phyloP scores from a whole-genome alignment of 768 basidiomycete species.

The Postia placenta region DNA sequence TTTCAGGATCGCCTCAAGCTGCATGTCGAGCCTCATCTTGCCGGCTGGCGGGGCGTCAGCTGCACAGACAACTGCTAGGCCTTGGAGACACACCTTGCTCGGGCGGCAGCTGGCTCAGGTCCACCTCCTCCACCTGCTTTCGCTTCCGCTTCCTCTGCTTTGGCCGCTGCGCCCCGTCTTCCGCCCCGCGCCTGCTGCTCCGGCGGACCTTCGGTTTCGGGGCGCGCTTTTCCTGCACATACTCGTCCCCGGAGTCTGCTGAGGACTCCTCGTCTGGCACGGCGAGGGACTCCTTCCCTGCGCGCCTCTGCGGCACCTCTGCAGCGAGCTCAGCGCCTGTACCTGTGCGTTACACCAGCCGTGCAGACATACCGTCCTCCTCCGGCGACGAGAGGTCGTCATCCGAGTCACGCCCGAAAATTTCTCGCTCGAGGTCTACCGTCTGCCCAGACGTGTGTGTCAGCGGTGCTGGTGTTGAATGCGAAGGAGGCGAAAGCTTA shows the following conservation, averaged over 20 bases:
- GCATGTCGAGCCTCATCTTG: slow-evolving; percentile 73
- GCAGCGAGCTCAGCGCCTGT: neutral
- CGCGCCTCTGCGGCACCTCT: slow-evolving; percentile 41
- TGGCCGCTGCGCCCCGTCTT: slow-evolving; percentile 23
- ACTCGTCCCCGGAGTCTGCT: slow-evolving; percentile 47
- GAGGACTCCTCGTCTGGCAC: slow-evolving; percentile 31
- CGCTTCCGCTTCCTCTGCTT: slow-evolving; percentile 49
- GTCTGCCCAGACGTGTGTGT: too few species aligned
- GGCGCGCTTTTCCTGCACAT: slow-evolving; percentile 28
- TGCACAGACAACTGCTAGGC: neutral
- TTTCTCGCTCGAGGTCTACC: slow-evolving; percentile 4
- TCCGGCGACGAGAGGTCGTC: slow-evolving; percentile 73
- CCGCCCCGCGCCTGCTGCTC: slow-evolving; percentile 20
- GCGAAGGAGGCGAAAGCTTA: too few species aligned
- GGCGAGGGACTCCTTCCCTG: slow-evolving; percentile 28
- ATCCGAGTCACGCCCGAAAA: slow-evolving; percentile 72
- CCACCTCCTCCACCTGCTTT: slow-evolving; percentile 50
- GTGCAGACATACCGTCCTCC: slow-evolving; percentile 47
- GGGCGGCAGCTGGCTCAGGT: slow-evolving; percentile 63
- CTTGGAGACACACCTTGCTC: slow-evolving; percentile 56
- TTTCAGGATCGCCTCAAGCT: slow-evolving; percentile 84
- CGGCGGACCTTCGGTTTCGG: slow-evolving; percentile 16
- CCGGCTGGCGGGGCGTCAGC: slow-evolving; percentile 42
- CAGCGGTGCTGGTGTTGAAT: too few species aligned
- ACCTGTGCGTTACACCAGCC: neutral